Percentiles rank a stretch among this genome's conserved stretches.
These are phyloP conservation scores for Helicocarpus griseus DNA, from an alignment of 2,329 filamentous ascomycete genomes.

Conservation along the genomic window DNA sequence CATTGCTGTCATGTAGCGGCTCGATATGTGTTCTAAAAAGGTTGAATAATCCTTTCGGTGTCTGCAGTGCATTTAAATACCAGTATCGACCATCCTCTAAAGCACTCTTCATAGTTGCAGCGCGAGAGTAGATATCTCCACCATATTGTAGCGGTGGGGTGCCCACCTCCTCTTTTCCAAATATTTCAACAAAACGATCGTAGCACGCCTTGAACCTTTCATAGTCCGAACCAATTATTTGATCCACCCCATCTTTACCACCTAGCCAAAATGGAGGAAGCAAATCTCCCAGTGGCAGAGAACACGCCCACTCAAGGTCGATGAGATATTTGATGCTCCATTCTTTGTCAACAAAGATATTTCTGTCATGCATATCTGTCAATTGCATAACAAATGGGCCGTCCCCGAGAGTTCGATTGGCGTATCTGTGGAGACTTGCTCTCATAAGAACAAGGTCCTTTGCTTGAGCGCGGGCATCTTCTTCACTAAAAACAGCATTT, in stretches of 20 bases:
- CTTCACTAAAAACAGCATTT: conserved; percentile 10
- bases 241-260: conserved; percentile 11
- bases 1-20: not conserved
- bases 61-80: conserved; percentile 6
- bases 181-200: conserved; percentile 6
- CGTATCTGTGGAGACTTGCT: conserved; percentile 20
- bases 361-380: conserved; percentile 25
- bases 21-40: conserved; percentile 3
- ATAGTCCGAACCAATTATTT: conserved; percentile 11
- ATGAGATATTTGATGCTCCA: conserved; percentile 28
- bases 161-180: conserved; percentile 8
- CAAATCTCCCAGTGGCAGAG: conserved; percentile 20
- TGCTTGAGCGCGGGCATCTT: conserved; percentile 5
- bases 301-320: conserved; percentile 27
- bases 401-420: conserved; percentile 15
- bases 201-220: conserved; percentile 5
- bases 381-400: conserved; percentile 26
- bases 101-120: not conserved
- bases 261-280: not conserved
- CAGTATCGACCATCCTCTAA: conserved; percentile 7
- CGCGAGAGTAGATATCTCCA: not conserved
- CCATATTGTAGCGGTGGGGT: not conserved
- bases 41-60: conserved; percentile 8
- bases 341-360: conserved; percentile 15
- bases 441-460: conserved; percentile 18